Base-by-base conservation (phyloP, 768 basidiomycete genomes). In the Myochromella boudieri region DNA sequence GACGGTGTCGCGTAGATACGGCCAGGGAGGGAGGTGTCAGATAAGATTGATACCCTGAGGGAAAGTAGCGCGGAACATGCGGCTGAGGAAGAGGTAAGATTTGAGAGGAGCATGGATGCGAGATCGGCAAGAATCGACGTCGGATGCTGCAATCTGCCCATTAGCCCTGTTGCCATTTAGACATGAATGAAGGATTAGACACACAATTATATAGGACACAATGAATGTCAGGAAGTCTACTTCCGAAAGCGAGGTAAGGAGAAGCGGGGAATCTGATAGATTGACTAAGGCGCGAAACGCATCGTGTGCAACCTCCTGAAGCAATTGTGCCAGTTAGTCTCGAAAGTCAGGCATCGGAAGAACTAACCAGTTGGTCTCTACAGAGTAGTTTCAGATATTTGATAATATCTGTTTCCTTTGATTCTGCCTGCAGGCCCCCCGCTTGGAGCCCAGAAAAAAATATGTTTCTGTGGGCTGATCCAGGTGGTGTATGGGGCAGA, bases 61-160 rank as follows among this genome's bases (percentile, higher is more conserved):
- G 72, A 71, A 4, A 92, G 68, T 7, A 98, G 64, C 6, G 75
- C 63, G 8, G 77, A 69, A 54, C 89, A 86, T 43, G 87, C 78
- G 0, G 77, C 66, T 2, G 87, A 74, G 34, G 89, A 84, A 4
- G 87, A 78, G 7, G 92, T 89, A 26, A 97, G 70, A 68, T 98
- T 98, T n/a, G 94, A 95, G 8, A 98, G 77, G 1, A 97, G 75
- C 95, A 98, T 98, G n/a, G 91, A 80, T 3, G 94, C 92, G 15
- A 98, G 81, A 71, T 97, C 95, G 26, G 93, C 92, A 21, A 97
- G 85, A 47, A 87, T 82, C 8, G 95, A 84, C 50, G 87, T 81
- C n/a, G 91, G 87, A 66, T 93, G 88, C 94, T 97, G 56, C 7
- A 31, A 12, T 37, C 20, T 31, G n/a, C 36, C 37, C 12, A 26